Conservation (phyloP, 805 yeast species). For the Saturnispora gosingensis region DNA sequence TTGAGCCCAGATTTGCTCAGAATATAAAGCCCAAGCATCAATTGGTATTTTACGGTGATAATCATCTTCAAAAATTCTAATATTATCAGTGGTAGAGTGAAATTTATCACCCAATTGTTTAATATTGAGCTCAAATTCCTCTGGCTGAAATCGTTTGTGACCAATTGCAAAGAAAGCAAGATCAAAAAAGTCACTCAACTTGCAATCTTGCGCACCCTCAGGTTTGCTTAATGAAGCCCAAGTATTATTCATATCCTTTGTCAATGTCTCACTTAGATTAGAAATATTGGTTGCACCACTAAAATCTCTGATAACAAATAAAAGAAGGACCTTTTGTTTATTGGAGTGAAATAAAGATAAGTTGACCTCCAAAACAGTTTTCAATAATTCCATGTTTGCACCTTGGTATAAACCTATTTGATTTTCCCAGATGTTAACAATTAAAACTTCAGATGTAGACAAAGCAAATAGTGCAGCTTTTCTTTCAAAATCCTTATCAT, state of each 20-base stretch:
- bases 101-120: conserved; percentile 56
- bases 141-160: conserved; percentile 77
- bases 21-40: conserved; percentile 94
- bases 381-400: conserved; percentile 90
- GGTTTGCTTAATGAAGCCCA: conserved; percentile 81
- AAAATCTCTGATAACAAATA: conserved; percentile 90
- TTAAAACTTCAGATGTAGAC: conserved; percentile 81
- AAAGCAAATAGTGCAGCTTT: conserved; percentile 93
- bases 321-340: conserved; percentile 46
- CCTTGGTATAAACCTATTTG: conserved; percentile 97
- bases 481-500: conserved; percentile 96
- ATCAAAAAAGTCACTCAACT: conserved; percentile 73
- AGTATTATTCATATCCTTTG: conserved; percentile 60
- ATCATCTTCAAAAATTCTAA: conserved; percentile 47
- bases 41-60: conserved; percentile 84
- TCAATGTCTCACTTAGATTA: conserved; percentile 59
- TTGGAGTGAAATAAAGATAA: conserved; percentile 69
- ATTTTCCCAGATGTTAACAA: conserved; percentile 93
- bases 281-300: conserved; percentile 77
- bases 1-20: conserved; percentile 88
- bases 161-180: conserved; percentile 71
- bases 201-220: conserved; percentile 41
- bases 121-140: conserved; percentile 56
- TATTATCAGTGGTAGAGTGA: conserved; percentile 17
- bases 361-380: conserved; percentile 95